Conservation (phyloP, 495 filamentous ascomycete species). For the Aspergillus panamensis region DNA sequence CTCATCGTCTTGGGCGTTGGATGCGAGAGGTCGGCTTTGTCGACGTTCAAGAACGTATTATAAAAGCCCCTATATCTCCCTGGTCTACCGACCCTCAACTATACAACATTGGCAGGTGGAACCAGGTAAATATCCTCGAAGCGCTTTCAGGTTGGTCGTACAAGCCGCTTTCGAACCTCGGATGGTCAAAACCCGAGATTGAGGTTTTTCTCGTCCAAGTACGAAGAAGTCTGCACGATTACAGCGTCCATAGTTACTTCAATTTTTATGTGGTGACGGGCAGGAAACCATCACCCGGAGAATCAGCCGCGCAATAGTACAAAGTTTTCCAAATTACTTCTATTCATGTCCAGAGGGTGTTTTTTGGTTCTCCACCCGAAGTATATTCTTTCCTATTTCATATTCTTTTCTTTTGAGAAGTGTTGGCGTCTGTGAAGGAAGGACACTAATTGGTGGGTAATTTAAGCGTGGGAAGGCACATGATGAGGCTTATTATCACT, state of each 20-base stretch:
- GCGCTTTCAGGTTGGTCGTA: conserved; percentile 47
- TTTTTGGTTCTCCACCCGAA: too few species aligned
- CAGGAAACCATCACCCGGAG: conserved; percentile 43
- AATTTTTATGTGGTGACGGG: conserved; percentile 53
- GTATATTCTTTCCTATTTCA: too few species aligned
- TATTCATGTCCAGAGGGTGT: neutral
- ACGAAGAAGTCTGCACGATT: conserved; percentile 52
- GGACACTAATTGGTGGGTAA: too few species aligned
- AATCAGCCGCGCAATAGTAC: conserved; percentile 7
- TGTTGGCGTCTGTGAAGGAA: too few species aligned
- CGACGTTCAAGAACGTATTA: conserved; percentile 54
- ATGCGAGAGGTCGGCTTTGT: conserved; percentile 61
- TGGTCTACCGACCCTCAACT: conserved; percentile 58
- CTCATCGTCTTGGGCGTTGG: conserved; percentile 50
- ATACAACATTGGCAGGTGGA: conserved; percentile 47
- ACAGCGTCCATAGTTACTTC: conserved; percentile 52
- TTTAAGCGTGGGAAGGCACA: too few species aligned
- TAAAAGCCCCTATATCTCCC: conserved; percentile 55
- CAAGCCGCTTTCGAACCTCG: conserved; percentile 40
- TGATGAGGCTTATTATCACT: too few species aligned
- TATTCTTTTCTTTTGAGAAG: too few species aligned
- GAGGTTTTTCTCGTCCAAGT: conserved; percentile 60
- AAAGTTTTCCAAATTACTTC: neutral
- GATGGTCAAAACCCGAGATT: conserved; percentile 48
- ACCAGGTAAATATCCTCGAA: conserved; percentile 39